These are phyloP conservation scores for Gynandropsis gynandra DNA, from an alignment of 345 rosid species.

Conservation along the genomic window DNA sequence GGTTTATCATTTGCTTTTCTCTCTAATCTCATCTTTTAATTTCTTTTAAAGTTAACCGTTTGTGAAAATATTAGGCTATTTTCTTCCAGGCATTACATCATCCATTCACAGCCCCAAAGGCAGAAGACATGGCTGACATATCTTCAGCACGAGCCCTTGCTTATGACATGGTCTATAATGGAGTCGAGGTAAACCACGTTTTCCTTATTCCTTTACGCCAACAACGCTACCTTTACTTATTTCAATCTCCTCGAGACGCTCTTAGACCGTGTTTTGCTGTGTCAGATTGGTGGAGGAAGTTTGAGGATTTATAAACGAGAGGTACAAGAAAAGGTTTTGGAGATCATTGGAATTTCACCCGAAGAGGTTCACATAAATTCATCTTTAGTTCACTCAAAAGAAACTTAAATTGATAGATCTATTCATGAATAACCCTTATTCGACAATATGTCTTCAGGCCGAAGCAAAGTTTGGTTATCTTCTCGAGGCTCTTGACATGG, in stretches of 20 bases:
- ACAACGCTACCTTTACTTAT: too few relatives aligned
- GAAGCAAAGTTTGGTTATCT: slow-evolving; percentile 94
- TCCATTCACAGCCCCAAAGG: slow-evolving; percentile 94
- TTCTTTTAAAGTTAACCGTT: slow-evolving; percentile 9
- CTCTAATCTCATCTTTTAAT: background rate
- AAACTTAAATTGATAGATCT: background rate
- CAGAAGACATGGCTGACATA: slow-evolving; percentile 78
- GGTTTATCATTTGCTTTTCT: slow-evolving; percentile 38
- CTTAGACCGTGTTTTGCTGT: too few relatives aligned
- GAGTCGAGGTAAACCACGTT: slow-evolving; percentile 91
- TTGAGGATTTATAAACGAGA: slow-evolving; percentile 88
- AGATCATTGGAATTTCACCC: slow-evolving; percentile 67
- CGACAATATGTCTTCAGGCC: slow-evolving; percentile 41
- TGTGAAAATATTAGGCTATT: slow-evolving; percentile 6
- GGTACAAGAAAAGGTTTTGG: slow-evolving; percentile 76
- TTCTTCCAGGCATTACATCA: slow-evolving; percentile 79
- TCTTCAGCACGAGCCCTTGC: slow-evolving; percentile 92
- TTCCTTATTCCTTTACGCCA: too few relatives aligned
- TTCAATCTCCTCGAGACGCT: too few relatives aligned
- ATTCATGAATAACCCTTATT: slow-evolving; percentile 5
- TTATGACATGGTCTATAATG: slow-evolving; percentile 97
- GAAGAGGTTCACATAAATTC: slow-evolving; percentile 78
- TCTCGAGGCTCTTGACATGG: slow-evolving; percentile 94
- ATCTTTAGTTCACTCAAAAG: background rate
- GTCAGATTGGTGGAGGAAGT: slow-evolving; percentile 98